Base-by-base conservation (phyloP, 2,329 filamentous ascomycete species). In the Plectosphaerella cucumerina region DNA sequence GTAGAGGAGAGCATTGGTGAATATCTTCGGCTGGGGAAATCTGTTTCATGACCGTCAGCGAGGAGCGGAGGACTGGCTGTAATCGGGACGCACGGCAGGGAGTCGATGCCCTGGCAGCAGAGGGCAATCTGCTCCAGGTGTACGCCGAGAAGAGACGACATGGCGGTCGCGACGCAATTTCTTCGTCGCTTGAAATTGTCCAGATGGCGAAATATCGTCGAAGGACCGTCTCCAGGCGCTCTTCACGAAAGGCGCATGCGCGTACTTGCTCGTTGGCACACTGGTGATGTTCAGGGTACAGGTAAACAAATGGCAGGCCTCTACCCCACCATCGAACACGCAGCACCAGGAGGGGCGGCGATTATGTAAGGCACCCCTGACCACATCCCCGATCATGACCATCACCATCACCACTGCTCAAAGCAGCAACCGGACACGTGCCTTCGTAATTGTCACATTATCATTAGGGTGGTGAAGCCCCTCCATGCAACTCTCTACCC, bases 11-110 rank as follows among this genome's bases (percentile, higher is more conserved):
- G 94, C 91, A 67, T 96, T 97, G 59, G 92, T 94, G 72, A 97
- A 99, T 63, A 94, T 91, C 62, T 90, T 95, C n/a, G 93, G 90
- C 2, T 83, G 83, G 39, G 90, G 90, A 61, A 97, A 97, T 33
- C 90, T 95, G 57, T 46, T 47, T 18, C 6, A 18, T 31, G 26
- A 8, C n/a, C 2, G 39, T 42, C 8, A 42, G 39, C 39, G 12
- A n/a, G 35, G 17, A 18, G n/a, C n/a, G 17, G 8, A 4, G 9
- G n/a, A n/a, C 20, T 20, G 39, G 15, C 8, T 10, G 35, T 6
- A 34, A 14, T 9, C 23, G 14, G 18, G 11, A 62, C 82, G 54
- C 72, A 91, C 88, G 86, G 86, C 17, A 92, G 78, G 48, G 85
- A 84, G 54, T 86, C 80, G 58, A 92, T 91, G 52, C 86, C 85